phyloP scores from a whole-genome alignment of 148 eudicot genomes.

The Camellia japonica region DNA sequence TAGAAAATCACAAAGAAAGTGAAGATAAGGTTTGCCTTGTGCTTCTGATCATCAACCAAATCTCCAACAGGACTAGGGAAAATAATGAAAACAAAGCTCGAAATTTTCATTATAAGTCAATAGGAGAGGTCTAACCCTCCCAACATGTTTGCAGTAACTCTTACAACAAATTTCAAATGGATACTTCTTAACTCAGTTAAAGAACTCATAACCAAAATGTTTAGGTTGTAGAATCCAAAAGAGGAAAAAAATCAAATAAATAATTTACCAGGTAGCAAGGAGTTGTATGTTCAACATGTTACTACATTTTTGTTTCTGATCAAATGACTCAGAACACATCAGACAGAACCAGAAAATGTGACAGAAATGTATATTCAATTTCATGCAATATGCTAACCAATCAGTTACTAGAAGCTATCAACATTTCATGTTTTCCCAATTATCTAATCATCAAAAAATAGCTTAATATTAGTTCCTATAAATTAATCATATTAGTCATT shows the following conservation, averaged over 20 bases:
- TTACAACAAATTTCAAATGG: neutral
- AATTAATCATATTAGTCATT: neutral
- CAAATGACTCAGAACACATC: neutral
- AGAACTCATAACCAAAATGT: neutral
- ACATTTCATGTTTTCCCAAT: neutral
- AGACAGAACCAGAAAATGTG: neutral
- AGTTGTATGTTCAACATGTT: neutral
- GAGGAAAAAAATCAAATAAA: neutral
- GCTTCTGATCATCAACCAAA: neutral
- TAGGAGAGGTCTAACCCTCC: neutral
- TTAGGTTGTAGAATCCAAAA: neutral
- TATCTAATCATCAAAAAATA: neutral
- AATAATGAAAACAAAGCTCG: neutral
- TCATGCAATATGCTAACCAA: neutral
- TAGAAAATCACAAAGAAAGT: neutral
- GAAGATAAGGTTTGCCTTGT: neutral
- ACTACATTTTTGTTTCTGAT: neutral
- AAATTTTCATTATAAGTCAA: neutral
- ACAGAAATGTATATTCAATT: neutral
- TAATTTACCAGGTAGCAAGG: neutral
- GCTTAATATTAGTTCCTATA: neutral
- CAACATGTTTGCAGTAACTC: neutral
- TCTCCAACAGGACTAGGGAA: neutral
- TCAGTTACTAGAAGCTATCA: neutral
- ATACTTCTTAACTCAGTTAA: neutral